These are phyloP conservation scores for Mentha longifolia DNA, from an alignment of 257 asterid genomes.

Conservation along the genomic window DNA sequence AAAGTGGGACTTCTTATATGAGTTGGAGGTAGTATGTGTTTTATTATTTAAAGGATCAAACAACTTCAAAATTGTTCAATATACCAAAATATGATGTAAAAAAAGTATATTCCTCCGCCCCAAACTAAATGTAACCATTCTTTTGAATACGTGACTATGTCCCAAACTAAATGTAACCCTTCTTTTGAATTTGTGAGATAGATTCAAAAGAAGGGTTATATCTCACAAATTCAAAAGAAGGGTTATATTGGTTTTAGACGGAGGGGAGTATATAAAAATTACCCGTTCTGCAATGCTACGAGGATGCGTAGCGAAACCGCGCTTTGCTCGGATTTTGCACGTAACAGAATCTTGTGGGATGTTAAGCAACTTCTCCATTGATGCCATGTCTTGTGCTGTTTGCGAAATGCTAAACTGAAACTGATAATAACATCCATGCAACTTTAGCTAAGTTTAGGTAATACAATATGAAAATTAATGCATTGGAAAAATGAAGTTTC, in stretches of 20 bases:
- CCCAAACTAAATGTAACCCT: no score
- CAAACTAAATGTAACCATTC: no score
- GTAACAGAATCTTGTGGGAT: constrained; percentile 86
- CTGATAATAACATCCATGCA: constrained; percentile 39
- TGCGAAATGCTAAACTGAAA: constrained; percentile 76
- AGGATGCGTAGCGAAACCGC: constrained; percentile 95
- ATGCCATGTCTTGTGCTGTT: constrained; percentile 57
- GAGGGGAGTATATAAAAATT: neutral
- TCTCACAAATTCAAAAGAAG: no score
- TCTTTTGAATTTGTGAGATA: no score
- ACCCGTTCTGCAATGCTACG: constrained; percentile 97
- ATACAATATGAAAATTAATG: neutral
- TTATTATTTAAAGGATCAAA: no score
- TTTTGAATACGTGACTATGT: no score
- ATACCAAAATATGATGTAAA: no score
- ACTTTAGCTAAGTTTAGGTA: neutral
- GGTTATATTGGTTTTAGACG: no score
- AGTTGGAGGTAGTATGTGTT: no score
- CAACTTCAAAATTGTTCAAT: no score
- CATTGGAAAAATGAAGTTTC: neutral
- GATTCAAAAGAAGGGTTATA: neutral
- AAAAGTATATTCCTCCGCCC: no score
- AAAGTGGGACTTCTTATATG: no score
- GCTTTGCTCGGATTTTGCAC: constrained; percentile 91
- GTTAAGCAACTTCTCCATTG: constrained; percentile 73